phyloP scores from a whole-genome alignment of 148 eudicot genomes.

The Polygonum aviculare region DNA sequence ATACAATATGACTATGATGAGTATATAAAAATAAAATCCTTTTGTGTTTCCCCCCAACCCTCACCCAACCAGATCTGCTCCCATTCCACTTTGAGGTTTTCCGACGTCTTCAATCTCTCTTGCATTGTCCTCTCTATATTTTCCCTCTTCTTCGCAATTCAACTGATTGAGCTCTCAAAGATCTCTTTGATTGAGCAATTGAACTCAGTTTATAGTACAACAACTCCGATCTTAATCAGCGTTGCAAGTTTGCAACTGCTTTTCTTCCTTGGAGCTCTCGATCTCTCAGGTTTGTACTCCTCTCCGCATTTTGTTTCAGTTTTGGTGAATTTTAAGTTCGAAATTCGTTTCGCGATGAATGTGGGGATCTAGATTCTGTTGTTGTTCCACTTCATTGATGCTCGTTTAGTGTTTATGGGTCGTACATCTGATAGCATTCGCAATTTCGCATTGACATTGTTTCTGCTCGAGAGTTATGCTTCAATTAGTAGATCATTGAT shows the following conservation, averaged over 20 bases:
- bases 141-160: neutral
- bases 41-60: conserved; percentile 7
- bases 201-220: neutral
- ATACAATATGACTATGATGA: neutral
- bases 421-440: neutral
- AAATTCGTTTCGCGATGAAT: neutral
- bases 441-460: conserved; percentile 1
- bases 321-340: neutral
- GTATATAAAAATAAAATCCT: neutral
- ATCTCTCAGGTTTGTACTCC: neutral
- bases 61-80: neutral
- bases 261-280: neutral
- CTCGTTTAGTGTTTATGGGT: neutral
- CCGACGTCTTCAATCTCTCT: neutral
- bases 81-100: conserved; percentile 4
- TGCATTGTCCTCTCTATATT: neutral
- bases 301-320: neutral
- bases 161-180: neutral
- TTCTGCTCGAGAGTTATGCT: neutral
- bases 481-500: neutral
- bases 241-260: neutral
- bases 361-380: neutral
- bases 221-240: neutral
- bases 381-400: neutral
- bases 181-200: neutral